These are phyloP conservation scores for Medicago arabica DNA, from an alignment of 306 rosid genomes.

Conservation along the genomic window DNA sequence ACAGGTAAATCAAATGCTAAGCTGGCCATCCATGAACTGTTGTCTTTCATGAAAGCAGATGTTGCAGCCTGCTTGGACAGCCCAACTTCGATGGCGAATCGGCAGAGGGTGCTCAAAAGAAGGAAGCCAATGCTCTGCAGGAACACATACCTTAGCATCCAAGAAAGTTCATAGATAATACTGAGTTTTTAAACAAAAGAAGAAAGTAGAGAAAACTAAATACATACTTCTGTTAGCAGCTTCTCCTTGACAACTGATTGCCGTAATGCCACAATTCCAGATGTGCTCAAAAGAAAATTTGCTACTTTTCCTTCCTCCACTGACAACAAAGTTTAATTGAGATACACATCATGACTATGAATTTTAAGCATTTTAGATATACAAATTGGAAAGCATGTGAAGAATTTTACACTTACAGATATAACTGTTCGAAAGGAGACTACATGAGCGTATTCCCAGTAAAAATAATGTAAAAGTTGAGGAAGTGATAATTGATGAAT, in stretches of 20 bases:
- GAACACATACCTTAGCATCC: constrained; percentile 28
- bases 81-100: constrained; percentile 87
- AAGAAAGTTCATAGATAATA: constrained; percentile 23
- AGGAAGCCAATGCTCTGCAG: constrained; percentile 84
- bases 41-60: constrained; percentile 67
- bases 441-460: constrained; percentile 76
- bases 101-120: constrained; percentile 75
- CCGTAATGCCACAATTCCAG: constrained; percentile 73
- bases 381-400: constrained; percentile 3
- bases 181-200: constrained; percentile 29
- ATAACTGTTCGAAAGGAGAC: constrained; percentile 92
- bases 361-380: constrained; percentile 36
- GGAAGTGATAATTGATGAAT: constrained; percentile 52
- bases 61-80: constrained; percentile 85
- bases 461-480: constrained; percentile 63
- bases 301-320: constrained; percentile 99
- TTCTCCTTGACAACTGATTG: constrained; percentile 63
- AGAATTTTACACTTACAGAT: constrained; percentile 70
- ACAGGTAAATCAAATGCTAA: constrained; percentile 57
- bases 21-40: constrained; percentile 73
- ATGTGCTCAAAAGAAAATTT: constrained; percentile 90
- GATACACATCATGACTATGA: constrained; percentile 35
- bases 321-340: constrained; percentile 51
- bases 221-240: constrained; percentile 67
- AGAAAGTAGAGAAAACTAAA: constrained; percentile 40